Evolutionary conservation across 2,329 filamentous ascomycete genomes (phyloP).

Genomic region (Calonectria leucothoes): DNA sequence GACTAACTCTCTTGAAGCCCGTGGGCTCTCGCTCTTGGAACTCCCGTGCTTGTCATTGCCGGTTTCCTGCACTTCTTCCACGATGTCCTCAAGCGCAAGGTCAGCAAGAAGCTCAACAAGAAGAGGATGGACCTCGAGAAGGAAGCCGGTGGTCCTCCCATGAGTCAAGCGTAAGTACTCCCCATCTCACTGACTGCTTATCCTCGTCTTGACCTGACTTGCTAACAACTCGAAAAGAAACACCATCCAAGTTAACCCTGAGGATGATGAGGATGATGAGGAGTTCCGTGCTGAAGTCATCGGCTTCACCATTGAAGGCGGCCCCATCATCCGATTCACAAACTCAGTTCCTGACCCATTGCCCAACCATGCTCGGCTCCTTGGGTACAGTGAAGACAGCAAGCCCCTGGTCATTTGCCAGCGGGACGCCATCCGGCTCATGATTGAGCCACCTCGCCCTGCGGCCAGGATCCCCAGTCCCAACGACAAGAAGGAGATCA

Average conservation of each 20-base stretch:
- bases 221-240: slow-evolving; percentile 44
- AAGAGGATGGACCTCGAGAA: slow-evolving; percentile 40
- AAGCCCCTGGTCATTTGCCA: slow-evolving; percentile 54
- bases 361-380: slow-evolving; percentile 47
- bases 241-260: slow-evolving; percentile 49
- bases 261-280: slow-evolving; percentile 47
- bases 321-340: slow-evolving; percentile 58
- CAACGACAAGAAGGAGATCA: slow-evolving; percentile 26
- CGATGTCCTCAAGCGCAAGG: slow-evolving; percentile 49
- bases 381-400: slow-evolving; percentile 50
- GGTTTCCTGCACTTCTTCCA: slow-evolving; percentile 63
- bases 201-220: neutral
- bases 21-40: slow-evolving; percentile 70
- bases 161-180: slow-evolving; percentile 58
- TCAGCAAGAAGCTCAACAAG: slow-evolving; percentile 45
- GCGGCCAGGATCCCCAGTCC: slow-evolving; percentile 12
- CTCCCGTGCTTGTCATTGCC: slow-evolving; percentile 69
- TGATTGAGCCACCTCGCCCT: slow-evolving; percentile 35
- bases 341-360: slow-evolving; percentile 47
- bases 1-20: slow-evolving; percentile 48
- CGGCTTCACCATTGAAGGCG: slow-evolving; percentile 58
- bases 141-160: slow-evolving; percentile 46
- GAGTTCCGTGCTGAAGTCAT: slow-evolving; percentile 52
- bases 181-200: slow-evolving; percentile 16
- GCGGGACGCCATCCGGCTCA: slow-evolving; percentile 48